Percentiles rank a stretch among this genome's conserved stretches.
Evolutionary conservation across 768 basidiomycete species (phyloP).

Genomic region (Leccinellum rugosiceps): DNA sequence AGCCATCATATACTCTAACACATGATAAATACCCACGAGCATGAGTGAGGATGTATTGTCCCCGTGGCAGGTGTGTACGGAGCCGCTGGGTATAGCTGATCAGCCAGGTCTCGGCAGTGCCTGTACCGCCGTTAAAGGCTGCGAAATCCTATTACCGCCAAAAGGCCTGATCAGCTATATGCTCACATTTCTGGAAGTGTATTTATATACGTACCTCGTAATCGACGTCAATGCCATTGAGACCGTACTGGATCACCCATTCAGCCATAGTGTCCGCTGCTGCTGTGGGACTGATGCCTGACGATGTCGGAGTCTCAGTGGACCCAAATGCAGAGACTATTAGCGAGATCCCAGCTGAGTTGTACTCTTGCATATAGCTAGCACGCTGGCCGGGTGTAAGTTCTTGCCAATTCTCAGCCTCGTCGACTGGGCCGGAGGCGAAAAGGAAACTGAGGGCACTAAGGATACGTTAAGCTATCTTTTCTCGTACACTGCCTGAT

Average conservation of each 20-base stretch:
- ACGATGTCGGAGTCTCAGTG: constrained; percentile 39
- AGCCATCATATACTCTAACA: not conserved
- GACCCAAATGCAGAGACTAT: constrained; percentile 57
- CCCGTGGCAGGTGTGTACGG: constrained; percentile 28
- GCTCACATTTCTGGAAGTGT: not conserved
- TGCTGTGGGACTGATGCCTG: constrained; percentile 34
- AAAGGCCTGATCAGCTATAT: not conserved
- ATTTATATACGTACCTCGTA: constrained; percentile 37
- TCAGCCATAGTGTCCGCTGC: constrained; percentile 44
- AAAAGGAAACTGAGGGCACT: constrained; percentile 44
- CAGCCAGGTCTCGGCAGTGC: constrained; percentile 38
- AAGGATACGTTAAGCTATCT: not conserved
- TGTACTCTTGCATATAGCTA: constrained; percentile 44
- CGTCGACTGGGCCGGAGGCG: constrained; percentile 39
- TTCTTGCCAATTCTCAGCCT: constrained; percentile 44
- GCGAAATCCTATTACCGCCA: constrained; percentile 27
- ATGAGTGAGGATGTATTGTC: constrained; percentile 19
- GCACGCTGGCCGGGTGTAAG: constrained; percentile 39
- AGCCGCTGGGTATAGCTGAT: constrained; percentile 33
- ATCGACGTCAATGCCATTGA: constrained; percentile 56
- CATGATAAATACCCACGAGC: constrained; percentile 28
- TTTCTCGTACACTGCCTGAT: not conserved
- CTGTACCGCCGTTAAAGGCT: constrained; percentile 34
- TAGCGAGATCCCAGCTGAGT: constrained; percentile 53
- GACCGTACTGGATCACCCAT: constrained; percentile 44